phyloP scores from a whole-genome alignment of 805 yeast genomes.

The Zygosaccharomyces bisporus region DNA sequence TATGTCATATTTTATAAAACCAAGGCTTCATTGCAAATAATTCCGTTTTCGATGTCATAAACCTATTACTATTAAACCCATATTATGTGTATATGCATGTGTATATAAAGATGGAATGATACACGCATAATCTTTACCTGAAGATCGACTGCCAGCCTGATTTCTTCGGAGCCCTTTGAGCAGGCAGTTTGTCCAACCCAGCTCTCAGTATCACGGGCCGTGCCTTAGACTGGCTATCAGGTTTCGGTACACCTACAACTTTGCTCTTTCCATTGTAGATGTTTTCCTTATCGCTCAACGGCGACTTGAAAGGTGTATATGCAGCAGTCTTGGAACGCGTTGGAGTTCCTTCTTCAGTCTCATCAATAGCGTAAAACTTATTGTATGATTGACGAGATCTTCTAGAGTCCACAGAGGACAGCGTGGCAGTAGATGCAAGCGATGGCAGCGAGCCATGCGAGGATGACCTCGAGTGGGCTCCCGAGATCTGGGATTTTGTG shows the following conservation, averaged over 20 bases:
- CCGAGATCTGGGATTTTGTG: conserved; percentile 13
- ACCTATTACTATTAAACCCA: background rate
- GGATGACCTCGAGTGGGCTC: conserved; percentile 30
- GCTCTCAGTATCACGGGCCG: conserved; percentile 23
- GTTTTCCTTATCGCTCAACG: conserved; percentile 14
- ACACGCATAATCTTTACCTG: conserved; percentile 7
- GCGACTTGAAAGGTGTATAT: conserved; percentile 15
- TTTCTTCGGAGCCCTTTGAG: conserved; percentile 14
- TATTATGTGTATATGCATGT: background rate
- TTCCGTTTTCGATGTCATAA: background rate
- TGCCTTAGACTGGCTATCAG: conserved; percentile 6
- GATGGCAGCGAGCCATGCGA: conserved; percentile 41
- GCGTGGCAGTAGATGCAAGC: conserved; percentile 40
- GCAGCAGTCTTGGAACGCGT: conserved; percentile 6
- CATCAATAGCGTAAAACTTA: conserved; percentile 16
- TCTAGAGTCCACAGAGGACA: conserved; percentile 25
- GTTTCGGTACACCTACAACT: conserved; percentile 8
- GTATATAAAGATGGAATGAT: background rate
- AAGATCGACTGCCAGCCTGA: conserved; percentile 25
- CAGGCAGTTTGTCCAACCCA: conserved; percentile 14
- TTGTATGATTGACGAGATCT: conserved; percentile 17
- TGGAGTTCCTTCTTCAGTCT: conserved; percentile 11
- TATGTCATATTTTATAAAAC: conserved; percentile 4
- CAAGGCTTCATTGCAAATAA: conserved; percentile 4
- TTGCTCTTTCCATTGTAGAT: conserved; percentile 3